Evolutionary conservation across 331 rosid genomes (phyloP).

Genomic region (Spiraea crenata): DNA sequence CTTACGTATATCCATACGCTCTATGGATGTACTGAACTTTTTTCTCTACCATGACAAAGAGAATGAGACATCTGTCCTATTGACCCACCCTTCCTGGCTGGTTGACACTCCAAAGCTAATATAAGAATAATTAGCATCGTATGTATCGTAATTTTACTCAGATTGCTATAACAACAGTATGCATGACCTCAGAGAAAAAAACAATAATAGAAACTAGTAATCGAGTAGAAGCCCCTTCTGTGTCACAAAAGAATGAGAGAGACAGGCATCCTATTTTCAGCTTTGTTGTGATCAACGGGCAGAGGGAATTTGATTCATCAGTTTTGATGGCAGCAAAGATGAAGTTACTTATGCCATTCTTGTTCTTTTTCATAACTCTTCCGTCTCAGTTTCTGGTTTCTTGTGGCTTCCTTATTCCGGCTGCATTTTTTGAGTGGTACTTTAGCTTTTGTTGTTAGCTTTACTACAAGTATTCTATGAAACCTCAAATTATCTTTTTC

Average conservation of each 20-base stretch:
- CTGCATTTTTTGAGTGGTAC: conserved; percentile 3
- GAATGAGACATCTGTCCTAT: background rate
- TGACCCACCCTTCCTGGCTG: background rate
- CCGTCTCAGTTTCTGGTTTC: background rate
- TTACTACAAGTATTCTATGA: background rate
- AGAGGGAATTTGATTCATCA: no score
- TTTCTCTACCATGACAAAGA: background rate
- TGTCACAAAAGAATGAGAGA: background rate
- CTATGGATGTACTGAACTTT: background rate
- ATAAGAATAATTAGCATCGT: background rate
- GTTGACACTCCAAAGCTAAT: background rate
- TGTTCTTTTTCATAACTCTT: background rate
- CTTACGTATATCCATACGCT: background rate
- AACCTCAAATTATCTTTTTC: background rate
- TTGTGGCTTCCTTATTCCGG: background rate
- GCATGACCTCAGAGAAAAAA: background rate
- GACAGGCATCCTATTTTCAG: no score
- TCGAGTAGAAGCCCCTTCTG: background rate
- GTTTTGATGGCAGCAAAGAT: background rate
- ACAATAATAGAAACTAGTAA: no score
- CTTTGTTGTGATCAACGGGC: no score
- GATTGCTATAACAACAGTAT: no score
- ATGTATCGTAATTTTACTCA: background rate
- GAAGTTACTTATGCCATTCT: background rate
- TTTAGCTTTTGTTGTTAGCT: background rate